These are phyloP conservation scores for Gnaphalium uliginosum DNA, from an alignment of 129 eudicot species.

Conservation along the genomic window DNA sequence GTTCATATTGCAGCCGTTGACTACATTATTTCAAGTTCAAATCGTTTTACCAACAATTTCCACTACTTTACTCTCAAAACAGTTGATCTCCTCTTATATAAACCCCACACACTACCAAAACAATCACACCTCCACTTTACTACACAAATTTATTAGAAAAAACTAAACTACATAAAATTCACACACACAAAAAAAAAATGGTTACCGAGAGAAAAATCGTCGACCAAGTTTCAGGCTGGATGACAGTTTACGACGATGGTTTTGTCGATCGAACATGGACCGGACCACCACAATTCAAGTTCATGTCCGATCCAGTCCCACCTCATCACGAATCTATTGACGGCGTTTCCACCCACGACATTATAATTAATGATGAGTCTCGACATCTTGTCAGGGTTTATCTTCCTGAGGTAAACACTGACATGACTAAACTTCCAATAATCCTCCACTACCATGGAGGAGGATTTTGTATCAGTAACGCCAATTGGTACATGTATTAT, in stretches of 20 bases:
- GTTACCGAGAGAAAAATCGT: conserved; percentile 35
- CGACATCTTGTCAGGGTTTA: conserved; percentile 52
- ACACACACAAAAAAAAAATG: conserved; percentile 25
- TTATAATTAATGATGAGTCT: conserved; percentile 22
- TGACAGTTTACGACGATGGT: conserved; percentile 58
- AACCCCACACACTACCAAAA: background rate
- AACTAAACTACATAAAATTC: no score
- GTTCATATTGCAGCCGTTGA: conserved; percentile 1
- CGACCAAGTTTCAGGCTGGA: conserved; percentile 83
- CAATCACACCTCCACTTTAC: background rate
- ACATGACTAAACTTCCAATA: conserved; percentile 48
- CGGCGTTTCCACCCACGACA: conserved; percentile 55
- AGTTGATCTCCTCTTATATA: background rate
- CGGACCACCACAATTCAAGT: conserved; percentile 75
- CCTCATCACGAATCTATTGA: conserved; percentile 57
- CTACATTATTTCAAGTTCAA: background rate
- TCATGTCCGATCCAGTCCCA: conserved; percentile 68
- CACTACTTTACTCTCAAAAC: background rate
- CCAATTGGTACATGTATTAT: conserved; percentile 78
- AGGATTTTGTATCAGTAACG: conserved; percentile 68
- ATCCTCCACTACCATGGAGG: conserved; percentile 81
- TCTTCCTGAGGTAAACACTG: conserved; percentile 40
- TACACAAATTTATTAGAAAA: background rate
- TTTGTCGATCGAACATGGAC: conserved; percentile 71
- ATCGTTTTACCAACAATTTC: background rate